A percentile compares a stretch with the other conserved stretches of the same genome.
phyloP scores from a whole-genome alignment of 2,329 filamentous ascomycete species.

The Aureobasidium leucospermi region DNA sequence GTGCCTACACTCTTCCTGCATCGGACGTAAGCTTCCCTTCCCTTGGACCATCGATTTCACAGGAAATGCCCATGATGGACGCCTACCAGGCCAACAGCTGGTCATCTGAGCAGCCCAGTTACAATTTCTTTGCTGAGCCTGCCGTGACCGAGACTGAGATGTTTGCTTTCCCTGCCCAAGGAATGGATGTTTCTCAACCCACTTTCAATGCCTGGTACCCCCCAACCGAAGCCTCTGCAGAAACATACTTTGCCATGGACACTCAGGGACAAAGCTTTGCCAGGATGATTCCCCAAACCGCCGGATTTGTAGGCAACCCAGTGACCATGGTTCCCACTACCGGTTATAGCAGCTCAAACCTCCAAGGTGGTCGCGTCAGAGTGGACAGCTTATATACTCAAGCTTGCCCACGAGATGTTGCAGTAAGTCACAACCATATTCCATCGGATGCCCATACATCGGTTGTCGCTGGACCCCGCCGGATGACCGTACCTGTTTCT shows the following conservation, averaged over 20 bases:
- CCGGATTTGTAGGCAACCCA: slow-evolving; percentile 14
- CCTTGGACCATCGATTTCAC: neutral
- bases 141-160: neutral
- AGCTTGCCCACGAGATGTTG: neutral
- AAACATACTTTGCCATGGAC: neutral
- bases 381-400: slow-evolving; percentile 11
- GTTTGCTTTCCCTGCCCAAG: slow-evolving; percentile 3
- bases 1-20: slow-evolving; percentile 1
- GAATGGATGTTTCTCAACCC: neutral
- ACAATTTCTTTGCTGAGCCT: slow-evolving; percentile 4
- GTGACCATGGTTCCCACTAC: neutral
- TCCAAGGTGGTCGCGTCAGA: neutral
- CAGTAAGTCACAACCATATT: slow-evolving; percentile 8
- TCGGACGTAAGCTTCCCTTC: slow-evolving; percentile 10
- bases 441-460: neutral
- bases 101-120: neutral
- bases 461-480: neutral
- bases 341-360: neutral
- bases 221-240: neutral
- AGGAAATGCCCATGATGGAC: slow-evolving; percentile 1
- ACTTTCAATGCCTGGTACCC: neutral
- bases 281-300: slow-evolving; percentile 3
- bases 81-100: neutral
- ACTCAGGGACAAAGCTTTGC: neutral
- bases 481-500: slow-evolving; percentile 2